Evolutionary conservation across 2,329 filamentous ascomycete genomes (phyloP), one percentile per base, ranked within the genome.

Genomic region (Boeremia lycopersici): DNA sequence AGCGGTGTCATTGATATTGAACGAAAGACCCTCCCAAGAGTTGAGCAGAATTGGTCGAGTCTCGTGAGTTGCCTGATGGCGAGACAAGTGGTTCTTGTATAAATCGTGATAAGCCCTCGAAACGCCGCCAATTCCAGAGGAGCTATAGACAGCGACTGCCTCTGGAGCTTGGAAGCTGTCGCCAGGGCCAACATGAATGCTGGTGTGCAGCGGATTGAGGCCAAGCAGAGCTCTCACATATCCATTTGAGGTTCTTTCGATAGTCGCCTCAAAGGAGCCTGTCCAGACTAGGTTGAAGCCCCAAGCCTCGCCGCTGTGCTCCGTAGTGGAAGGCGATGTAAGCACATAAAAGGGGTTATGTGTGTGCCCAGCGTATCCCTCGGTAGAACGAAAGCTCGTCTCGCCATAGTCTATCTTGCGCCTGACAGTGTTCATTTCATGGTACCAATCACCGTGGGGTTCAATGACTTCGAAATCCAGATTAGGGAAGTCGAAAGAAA

Each of bases 211-310:
- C 0, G 84, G 81, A 60, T 88, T 87, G 45, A 88, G 74, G 7
- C 86, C 86, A 1, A 88, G 72, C 12, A 85, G 70, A 1, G 84
- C 83, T 2, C 86, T 82, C 0, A 85, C 84, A 53, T 85, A 78
- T 0, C 86, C 86, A 34, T 87, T 84, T 0, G 85, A 86, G 55
- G 82, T 81, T 48, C 84, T 84, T 62, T 88, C 85, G 0, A 87
- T 80, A n/a, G 84, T 80, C 0, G 82, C 83, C 1, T 79, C 76
- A 61, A 87, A 88, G 0, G 84, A 87, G 2, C 86, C 86, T 0
- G 84, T 84, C 69, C 87, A 89, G 15, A 89, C 77, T 2, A 88
- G 78, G 1, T 84, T 86, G 69, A 88, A 88, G 0, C 85, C 86
- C 79, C 84, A 88, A 6, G 83, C 85, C 33, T 87, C 80, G 1